Evolutionary conservation across 495 filamentous ascomycete species (phyloP).

Genomic region (Margaritispora aquatica): DNA sequence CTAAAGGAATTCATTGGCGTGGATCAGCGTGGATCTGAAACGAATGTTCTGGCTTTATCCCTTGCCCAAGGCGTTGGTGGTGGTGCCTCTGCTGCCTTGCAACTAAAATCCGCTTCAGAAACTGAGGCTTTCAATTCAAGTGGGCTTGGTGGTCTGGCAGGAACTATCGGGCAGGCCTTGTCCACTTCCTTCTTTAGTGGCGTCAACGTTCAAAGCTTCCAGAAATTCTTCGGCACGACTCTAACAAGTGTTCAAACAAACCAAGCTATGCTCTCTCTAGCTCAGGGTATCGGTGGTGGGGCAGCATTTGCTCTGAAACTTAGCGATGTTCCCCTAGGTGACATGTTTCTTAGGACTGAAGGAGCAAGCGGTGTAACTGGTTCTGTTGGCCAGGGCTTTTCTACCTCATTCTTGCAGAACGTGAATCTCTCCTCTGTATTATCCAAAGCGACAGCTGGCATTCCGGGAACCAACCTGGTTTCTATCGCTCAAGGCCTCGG

Average conservation of each 20-base stretch:
- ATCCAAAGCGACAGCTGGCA: not conserved
- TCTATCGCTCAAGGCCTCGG: slow-evolving; percentile 1
- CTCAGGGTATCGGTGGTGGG: slow-evolving; percentile 9
- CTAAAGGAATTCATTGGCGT: not conserved
- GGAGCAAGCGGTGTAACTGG: slow-evolving; percentile 6
- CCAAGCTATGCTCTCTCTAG: slow-evolving; percentile 1
- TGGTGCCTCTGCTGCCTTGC: no score
- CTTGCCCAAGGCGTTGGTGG: no score
- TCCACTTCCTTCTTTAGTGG: no score
- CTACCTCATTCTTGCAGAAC: slow-evolving; percentile 7
- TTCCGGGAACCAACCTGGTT: not conserved
- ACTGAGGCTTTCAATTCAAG: no score
- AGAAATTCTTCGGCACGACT: no score
- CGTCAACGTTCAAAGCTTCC: no score
- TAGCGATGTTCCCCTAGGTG: not conserved
- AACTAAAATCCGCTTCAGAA: no score
- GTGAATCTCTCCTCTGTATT: not conserved
- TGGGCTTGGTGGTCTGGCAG: no score
- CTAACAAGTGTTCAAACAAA: slow-evolving; percentile 3
- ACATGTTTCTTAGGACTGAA: slow-evolving; percentile 4
- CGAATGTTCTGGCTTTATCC: no score
- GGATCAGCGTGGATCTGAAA: no score
- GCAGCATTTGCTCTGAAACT: slow-evolving; percentile 9
- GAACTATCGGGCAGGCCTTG: no score
- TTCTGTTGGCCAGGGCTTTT: slow-evolving; percentile 5